phyloP scores from a whole-genome alignment of 2,329 filamentous ascomycete species.

The Colletotrichum filicis region DNA sequence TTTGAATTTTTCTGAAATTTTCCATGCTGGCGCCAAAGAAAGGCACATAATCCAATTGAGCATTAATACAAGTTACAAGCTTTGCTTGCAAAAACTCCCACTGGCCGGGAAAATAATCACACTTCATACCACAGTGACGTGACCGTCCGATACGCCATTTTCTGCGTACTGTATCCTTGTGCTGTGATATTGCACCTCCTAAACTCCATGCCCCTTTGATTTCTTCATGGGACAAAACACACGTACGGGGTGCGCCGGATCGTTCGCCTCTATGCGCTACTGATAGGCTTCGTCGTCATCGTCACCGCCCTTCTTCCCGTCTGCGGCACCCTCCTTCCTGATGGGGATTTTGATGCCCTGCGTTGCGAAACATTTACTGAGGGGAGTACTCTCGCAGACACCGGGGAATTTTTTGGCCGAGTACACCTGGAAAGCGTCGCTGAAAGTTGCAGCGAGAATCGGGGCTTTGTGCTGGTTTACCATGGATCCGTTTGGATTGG shows the following conservation, averaged over 20 bases:
- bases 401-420: conserved; percentile 99
- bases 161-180: neutral
- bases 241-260: neutral
- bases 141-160: neutral
- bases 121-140: neutral
- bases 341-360: conserved; percentile 99
- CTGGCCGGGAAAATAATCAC: neutral
- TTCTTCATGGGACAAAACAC: neutral
- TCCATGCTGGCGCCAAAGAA: neutral
- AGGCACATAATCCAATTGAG: neutral
- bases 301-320: conserved; percentile 61
- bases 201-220: conserved; percentile 1
- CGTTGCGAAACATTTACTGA: conserved; percentile 92
- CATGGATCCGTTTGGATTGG: conserved; percentile 50
- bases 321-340: conserved; percentile 75
- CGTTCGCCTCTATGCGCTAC: neutral
- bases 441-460: conserved; percentile 87
- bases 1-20: neutral
- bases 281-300: conserved; percentile 56
- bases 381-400: conserved; percentile 89
- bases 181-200: neutral
- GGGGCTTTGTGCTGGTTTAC: conserved; percentile 83
- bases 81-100: neutral
- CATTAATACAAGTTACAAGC: neutral
- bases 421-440: conserved; percentile 90